Base-by-base conservation (phyloP, 2,329 filamentous ascomycete genomes). In the Aspergillus sp. region DNA sequence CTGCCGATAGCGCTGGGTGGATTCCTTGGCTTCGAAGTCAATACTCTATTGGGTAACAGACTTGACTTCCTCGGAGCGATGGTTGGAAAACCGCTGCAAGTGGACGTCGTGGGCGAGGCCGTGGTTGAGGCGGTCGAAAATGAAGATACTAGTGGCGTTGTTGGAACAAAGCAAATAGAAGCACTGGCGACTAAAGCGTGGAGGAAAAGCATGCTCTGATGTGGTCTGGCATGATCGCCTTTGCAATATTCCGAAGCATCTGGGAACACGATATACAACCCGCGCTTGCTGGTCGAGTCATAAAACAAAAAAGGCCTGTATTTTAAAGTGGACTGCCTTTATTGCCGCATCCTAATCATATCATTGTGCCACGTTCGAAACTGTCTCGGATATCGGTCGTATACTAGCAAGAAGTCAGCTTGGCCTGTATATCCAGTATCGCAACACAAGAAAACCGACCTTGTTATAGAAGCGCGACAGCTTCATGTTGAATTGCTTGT, bases 401-500 rank as follows among this genome's bases (percentile, higher is more conserved):
- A 69, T 98, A 98, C 75, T 78, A 52, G 9, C 55, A 43, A 38
- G 41, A 4, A 8, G 44, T 62, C 50, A 64, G 56, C 10, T 36
- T 33, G n/a, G 10, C 42, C 45, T 40, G 32, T 27, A 39, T 7
- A 47, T n/a, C 28, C 7, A 43, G 19, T 19, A 19, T 19, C 30
- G 33, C 9, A 35, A 5, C 42, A 12, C 5, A n/a, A 33, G 19
- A 9, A 30, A 32, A 10, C 38, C 51, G 68, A 77, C 75, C 71
- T 95, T 94, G 73, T 98, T 93, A 72, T 98, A 98, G 73, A 97
- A 98, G 56, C 93, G 78, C 45, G 85, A 77, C 68, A 98, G 75
- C 74, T 98, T 97, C 74, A 94, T 83, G 81, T 98, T 98, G 75
- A 98, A 98, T 77, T 96, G 89, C 77, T 97, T 97, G 77, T 98